Base-by-base conservation (phyloP, 768 basidiomycete species). In the Calvatia gigantea region DNA sequence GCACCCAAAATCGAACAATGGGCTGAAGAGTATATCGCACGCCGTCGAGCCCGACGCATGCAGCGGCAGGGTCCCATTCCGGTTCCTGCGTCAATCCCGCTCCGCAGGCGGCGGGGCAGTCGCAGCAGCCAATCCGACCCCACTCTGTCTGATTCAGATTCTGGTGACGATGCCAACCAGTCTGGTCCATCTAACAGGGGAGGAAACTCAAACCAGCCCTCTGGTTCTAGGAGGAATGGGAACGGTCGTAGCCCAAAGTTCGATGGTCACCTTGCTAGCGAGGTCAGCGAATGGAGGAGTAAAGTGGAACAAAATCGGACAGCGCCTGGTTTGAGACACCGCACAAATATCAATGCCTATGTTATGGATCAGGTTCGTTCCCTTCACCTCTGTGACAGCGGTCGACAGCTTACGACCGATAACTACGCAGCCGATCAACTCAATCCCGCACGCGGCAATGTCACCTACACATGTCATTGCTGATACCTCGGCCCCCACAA, bases 1-100 rank as follows among this genome's bases (percentile, higher is more conserved):
- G 84, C 84, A 17, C 86, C 85, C 0, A 75, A 71, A 39, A 42
- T 88, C 27, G 85, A 84, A 62, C 71, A 66, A 58, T 76, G 75
- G 76, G 73, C 70, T 4, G 71, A 70, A 51, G 71, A 75, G 49
- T 75, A 69, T 51, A 47, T 74, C 35, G 72, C 71, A 0, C 67
- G 61, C 33, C 68, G 73, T 14, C 54, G 64, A 50, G 70, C 70
- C 17, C 60, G 66, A 35, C 70, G 67, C 48, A 56, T 48, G 47
- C 54, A 49, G 35, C 54, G 29, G 33, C 73, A 73, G 69, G 37
- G 43, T 8, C 64, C 51, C 6, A 54, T 60, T 9, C 42, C 63
- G 11, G 58, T 65, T 23, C 56, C 67, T 29, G 65, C 57, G 15
- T 45, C 58, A 17, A 59, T 67, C 21, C 58, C 64, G 35, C 47